phyloP scores from a whole-genome alignment of 805 yeast genomes.

The Candida sithepensis region DNA sequence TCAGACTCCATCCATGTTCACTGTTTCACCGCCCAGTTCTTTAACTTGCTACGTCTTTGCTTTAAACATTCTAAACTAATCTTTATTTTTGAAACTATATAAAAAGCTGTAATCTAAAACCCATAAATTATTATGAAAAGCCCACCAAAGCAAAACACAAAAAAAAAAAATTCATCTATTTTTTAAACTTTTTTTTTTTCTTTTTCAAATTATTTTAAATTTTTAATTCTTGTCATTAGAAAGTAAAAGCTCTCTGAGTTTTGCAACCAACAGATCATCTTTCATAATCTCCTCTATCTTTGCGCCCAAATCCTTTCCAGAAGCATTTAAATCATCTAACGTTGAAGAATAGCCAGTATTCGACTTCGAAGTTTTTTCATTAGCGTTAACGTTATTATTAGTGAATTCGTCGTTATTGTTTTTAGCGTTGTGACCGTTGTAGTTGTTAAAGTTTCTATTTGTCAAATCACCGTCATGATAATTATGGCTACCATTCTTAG shows the following conservation, averaged over 20 bases:
- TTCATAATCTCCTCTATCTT: constrained; percentile 20
- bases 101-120: background rate
- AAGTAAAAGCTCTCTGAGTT: background rate
- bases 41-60: no score
- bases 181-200: no score
- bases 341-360: background rate
- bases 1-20: no score
- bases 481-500: background rate
- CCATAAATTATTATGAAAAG: no score
- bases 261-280: constrained; percentile 15
- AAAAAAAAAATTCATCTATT: no score
- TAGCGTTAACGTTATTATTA: constrained; percentile 6
- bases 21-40: no score
- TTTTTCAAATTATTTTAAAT: background rate
- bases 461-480: background rate
- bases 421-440: background rate
- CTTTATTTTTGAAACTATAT: no score
- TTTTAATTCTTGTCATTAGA: background rate
- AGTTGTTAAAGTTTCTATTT: background rate
- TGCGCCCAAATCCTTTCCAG: constrained; percentile 10
- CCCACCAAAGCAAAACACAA: no score
- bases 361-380: background rate
- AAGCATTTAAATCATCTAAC: background rate
- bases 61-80: background rate
- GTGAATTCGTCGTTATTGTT: background rate